phyloP scores from a whole-genome alignment of 345 rosid species.

The Corchorus capsularis region DNA sequence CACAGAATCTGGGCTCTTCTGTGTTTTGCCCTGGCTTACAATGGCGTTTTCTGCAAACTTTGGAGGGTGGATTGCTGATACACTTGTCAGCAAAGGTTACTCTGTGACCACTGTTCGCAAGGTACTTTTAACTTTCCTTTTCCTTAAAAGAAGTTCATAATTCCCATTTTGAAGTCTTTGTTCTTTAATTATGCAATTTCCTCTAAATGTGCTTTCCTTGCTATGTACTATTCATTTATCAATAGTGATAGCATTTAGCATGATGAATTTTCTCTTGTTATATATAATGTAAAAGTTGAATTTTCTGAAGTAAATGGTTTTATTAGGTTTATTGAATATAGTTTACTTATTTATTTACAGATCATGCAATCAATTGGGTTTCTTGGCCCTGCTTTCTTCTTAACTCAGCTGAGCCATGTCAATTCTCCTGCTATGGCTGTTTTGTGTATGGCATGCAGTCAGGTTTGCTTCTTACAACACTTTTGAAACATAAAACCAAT shows the following conservation, averaged over 20 bases:
- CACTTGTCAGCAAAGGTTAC: conserved; percentile 79
- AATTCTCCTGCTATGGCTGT: conserved; percentile 89
- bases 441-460: conserved; percentile 88
- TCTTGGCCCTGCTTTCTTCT: conserved; percentile 94
- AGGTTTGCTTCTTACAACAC: conserved; percentile 42
- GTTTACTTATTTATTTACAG: conserved; percentile 38
- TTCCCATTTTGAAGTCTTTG: not conserved
- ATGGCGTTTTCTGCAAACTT: conserved; percentile 93
- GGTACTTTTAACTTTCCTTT: conserved; percentile 44
- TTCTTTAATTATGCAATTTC: not conserved
- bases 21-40: conserved; percentile 92
- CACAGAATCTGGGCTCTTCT: conserved; percentile 81
- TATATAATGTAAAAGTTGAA: not conserved
- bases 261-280: not conserved
- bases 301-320: conserved; percentile 7
- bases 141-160: not conserved
- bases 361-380: conserved; percentile 96
- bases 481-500: not conserved
- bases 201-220: not conserved
- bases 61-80: conserved; percentile 97
- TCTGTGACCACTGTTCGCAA: conserved; percentile 87
- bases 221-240: not conserved
- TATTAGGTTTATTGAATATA: conserved; percentile 8
- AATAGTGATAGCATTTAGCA: not conserved
- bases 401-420: conserved; percentile 90